These are phyloP conservation scores for Nothophytophthora sp. DNA, from an alignment of 352 stramenopile species.

Conservation along the genomic window DNA sequence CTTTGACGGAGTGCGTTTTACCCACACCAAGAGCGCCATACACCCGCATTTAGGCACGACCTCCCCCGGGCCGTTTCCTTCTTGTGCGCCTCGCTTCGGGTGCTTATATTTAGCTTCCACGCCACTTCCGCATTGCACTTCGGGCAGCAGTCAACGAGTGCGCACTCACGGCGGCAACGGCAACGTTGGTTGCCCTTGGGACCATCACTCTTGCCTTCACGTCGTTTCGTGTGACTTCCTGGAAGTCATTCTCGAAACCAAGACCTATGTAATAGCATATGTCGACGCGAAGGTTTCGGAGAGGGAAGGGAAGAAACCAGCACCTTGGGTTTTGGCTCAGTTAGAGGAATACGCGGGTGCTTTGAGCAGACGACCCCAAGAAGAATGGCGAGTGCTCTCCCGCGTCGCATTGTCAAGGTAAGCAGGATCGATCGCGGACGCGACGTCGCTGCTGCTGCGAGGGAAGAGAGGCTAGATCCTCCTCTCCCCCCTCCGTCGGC, in stretches of 20 bases:
- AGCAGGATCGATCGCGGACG: not conserved
- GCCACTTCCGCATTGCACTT: not conserved
- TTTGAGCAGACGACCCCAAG: constrained; percentile 6
- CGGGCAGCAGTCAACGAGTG: not conserved
- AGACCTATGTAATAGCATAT: not conserved
- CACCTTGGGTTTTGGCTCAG: no score
- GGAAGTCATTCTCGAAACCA: not conserved
- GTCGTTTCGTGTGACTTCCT: not conserved
- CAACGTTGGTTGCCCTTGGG: no score
- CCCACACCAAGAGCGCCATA: no score
- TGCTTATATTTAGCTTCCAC: not conserved
- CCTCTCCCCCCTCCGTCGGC: not conserved
- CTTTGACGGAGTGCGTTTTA: no score
- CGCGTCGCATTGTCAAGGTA: constrained; percentile 79
- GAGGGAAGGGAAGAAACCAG: no score
- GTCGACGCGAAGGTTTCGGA: no score
- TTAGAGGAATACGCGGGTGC: not conserved
- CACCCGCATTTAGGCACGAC: not conserved
- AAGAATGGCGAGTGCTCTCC: constrained; percentile 62
- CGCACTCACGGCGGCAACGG: not conserved
- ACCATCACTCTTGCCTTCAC: not conserved
- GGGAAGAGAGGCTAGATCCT: not conserved
- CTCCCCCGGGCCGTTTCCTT: not conserved
- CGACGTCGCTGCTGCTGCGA: not conserved
- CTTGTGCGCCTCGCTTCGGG: not conserved